Base-by-base conservation (phyloP, 1,284 basidiomycete species). In the Gomphus bonarii region DNA sequence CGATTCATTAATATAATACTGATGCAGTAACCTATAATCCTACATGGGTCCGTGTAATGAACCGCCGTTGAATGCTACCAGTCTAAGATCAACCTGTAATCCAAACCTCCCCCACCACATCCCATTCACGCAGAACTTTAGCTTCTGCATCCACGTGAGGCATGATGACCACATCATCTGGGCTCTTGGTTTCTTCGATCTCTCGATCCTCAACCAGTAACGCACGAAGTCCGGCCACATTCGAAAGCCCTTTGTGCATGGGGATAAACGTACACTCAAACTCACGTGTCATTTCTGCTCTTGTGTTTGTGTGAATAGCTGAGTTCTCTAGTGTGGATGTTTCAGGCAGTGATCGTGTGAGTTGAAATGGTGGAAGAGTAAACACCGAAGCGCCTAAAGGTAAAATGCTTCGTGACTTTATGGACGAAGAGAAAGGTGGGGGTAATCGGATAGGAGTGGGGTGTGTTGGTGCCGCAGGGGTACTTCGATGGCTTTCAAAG, bases 91-190 rank as follows among this genome's bases (percentile, higher is more conserved):
- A 57, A 50, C 38, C 10, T 7, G 48, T 67, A 51, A 86, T 77
- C 84, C 84, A 87, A 35, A 85, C 66, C 67, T 88, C 85, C 11
- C 75, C 79, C 44, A 88, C 69, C 6, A 82, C 72, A 59, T 82
- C 83, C 74, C 85, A 82, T 69, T 88, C 84, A 63, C 78, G 82
- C 62, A 88, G 63, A 5, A 72, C 73, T 55, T 71, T 70, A 25
- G 65, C 65, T 54, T 74, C 72, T 43, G 68, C 68, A 44, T 60
- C 65, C 59, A 63, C 57, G 11, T 53, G 59, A n/a, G 59, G 59
- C 11, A 38, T 51, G 12, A 36, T 40, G 10, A 53, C 59, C 20
- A 49, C 33, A 11, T 20, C 63, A 61, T 51, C 66, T 22, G 55
- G 62, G 7, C 66, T 65, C 4, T 61, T 58, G 59, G 72, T 74